Evolutionary conservation across 2,329 filamentous ascomycete species (phyloP), one percentile per base, ranked within the genome.

Genomic region (Dactylellina haptotyla): DNA sequence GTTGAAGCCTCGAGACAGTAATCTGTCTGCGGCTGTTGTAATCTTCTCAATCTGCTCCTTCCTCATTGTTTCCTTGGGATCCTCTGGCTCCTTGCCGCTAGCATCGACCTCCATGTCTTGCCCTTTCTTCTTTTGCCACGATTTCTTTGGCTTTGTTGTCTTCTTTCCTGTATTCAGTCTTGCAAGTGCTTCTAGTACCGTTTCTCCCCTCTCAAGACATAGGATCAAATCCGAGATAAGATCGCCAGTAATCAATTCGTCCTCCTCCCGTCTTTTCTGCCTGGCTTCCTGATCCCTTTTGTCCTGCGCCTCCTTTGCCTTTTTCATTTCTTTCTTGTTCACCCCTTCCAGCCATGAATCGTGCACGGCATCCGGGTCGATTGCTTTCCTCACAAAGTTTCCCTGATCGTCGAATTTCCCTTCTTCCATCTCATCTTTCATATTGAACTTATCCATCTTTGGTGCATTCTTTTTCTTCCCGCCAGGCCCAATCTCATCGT

Each of bases 371-470:
- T 98, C 93, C 0, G 92, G 92, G 78, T 99, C 95, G 6, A 83
- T 87, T 0, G 93, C 93, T 81, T 96, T 96, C 65, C 95, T 88
- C 46, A 99, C 88, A 80, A 89, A 99, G 80, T 98, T 99, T 8
- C 94, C 94, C 0, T 89, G 84, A 77, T 95, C 90, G 80, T 99
- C 95, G 78, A 97, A 99, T 9, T 88, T 86, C 0, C 95, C 95
- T 77, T 98, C 94, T 79, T 98, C 93, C 80, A 96, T 89, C 81
- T 99, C 95, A 10, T 87, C 84, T 70, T 87, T 88, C 85, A 99
- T 91, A 79, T 99, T 98, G 85, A 99, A 99, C 1, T 94, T 94
- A 80, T 98, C 95, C 4, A 99, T 86, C 80, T 95, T 92, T 1
- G 95, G 95, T 1, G 95, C 95, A 80, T 97, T 92, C 78, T 89